Base-by-base conservation (phyloP, 208 protist species). In the Wallacemonas sp. region DNA sequence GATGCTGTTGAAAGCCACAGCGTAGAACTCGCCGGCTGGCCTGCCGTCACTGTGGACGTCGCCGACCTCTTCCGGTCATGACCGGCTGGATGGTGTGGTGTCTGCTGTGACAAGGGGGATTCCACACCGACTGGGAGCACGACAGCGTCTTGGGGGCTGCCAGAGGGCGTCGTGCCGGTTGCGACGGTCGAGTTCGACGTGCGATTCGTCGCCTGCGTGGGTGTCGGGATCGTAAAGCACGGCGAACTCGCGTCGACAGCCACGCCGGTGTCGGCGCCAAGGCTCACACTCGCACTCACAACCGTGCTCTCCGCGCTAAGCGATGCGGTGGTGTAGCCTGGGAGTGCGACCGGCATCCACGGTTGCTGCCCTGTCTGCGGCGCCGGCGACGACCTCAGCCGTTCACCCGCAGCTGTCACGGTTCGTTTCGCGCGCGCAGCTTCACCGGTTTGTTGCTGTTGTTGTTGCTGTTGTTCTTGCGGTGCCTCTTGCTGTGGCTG, bases 201-300 rank as follows among this genome's bases (percentile, higher is more conserved):
- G n/a, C n/a, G n/a, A n/a, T n/a, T n/a, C n/a, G n/a, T n/a, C n/a
- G n/a, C n/a, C 4, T 58, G 52, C 19, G 52, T 58, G 4, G 52
- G 52, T 8, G 52, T 58, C 6, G 6, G 52, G 12, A 43, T 58
- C 52, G 52, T 24, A 29, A 55, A 55, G 17, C 47, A 55, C 47
- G 47, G 47, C 17, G 47, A 55, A 6, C 19, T 55, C 8, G 23
- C 41, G 9, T 47, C 41, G 4, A 6, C 11, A 17, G 17, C 9
- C 12, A 12, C 8, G 34, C 34, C 34, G 34, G n/a, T n/a, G n/a
- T n/a, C n/a, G n/a, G n/a, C n/a, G n/a, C n/a, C n/a, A n/a, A n/a
- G n/a, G n/a, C n/a, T n/a, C n/a, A n/a, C n/a, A n/a, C n/a, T n/a
- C n/a, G n/a, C n/a, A n/a, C n/a, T 41, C 36, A 17, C 36, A 41